These are phyloP conservation scores for Pichia exigua DNA, from an alignment of 805 yeast genomes.

Conservation along the genomic window DNA sequence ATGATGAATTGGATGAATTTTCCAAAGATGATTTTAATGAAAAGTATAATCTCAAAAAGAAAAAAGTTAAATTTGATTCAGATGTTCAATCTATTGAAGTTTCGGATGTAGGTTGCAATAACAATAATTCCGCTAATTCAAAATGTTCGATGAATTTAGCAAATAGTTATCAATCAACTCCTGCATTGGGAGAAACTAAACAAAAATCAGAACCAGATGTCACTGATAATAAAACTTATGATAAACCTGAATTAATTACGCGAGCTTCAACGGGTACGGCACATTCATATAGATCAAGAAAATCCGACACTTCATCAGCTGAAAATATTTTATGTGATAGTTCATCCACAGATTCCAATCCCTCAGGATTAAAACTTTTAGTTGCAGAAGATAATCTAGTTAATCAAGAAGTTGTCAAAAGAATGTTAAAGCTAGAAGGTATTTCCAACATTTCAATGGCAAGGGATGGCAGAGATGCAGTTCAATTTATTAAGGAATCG, in stretches of 20 bases:
- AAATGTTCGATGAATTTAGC: conserved; percentile 7
- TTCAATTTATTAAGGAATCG: conserved; percentile 51
- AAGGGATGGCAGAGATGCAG: conserved; percentile 86
- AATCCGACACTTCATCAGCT: conserved; percentile 17
- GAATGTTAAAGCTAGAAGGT: conserved; percentile 86
- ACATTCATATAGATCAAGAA: conserved; percentile 25
- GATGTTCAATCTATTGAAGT: conserved; percentile 5
- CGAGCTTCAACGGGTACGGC: conserved; percentile 48
- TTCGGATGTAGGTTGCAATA: neutral
- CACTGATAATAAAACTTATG: conserved; percentile 17
- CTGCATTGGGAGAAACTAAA: neutral
- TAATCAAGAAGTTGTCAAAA: conserved; percentile 85
- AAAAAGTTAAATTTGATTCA: conserved; percentile 32
- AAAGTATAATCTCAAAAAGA: conserved; percentile 37
- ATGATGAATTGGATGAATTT: conserved; percentile 29
- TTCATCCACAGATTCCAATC: neutral
- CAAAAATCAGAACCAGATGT: neutral
- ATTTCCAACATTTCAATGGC: conserved; percentile 66
- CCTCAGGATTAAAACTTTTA: conserved; percentile 38
- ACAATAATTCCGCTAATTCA: neutral
- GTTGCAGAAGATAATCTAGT: conserved; percentile 94
- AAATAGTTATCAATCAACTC: conserved; percentile 5
- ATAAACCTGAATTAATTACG: conserved; percentile 38
- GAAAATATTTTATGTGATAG: neutral
- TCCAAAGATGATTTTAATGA: conserved; percentile 66